phyloP scores from a whole-genome alignment of 2,329 filamentous ascomycete genomes.

The Fusarium brachygibbosum region DNA sequence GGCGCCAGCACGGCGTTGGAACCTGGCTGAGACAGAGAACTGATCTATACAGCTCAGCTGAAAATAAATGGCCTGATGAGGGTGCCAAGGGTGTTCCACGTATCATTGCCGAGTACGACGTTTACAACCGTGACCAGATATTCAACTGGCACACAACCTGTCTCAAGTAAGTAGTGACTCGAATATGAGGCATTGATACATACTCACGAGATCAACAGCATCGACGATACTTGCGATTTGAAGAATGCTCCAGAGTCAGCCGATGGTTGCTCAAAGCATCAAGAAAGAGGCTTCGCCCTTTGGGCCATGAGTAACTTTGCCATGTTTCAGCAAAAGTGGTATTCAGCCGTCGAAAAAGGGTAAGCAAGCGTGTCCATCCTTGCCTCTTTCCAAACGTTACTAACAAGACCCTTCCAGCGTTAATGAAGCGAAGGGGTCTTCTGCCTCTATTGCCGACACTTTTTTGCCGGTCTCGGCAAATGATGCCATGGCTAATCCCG shows the following conservation, averaged over 20 bases:
- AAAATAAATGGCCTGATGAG: background rate
- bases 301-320: slow-evolving; percentile 11
- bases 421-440: background rate
- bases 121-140: background rate
- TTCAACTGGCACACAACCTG: slow-evolving; percentile 1
- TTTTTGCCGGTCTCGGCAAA: background rate
- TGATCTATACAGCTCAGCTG: background rate
- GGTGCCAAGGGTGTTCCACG: background rate
- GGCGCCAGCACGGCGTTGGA: slow-evolving; percentile 11
- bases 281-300: background rate
- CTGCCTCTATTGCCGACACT: background rate
- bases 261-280: background rate
- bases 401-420: background rate
- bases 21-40: background rate
- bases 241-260: background rate
- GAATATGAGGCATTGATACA: background rate
- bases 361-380: background rate
- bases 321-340: slow-evolving; percentile 9
- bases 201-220: background rate
- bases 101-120: slow-evolving; percentile 2
- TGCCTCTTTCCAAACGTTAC: background rate
- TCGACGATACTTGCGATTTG: background rate
- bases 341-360: background rate
- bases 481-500: background rate
- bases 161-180: background rate